Evolutionary conservation across 2,329 filamentous ascomycete species (phyloP).

Genomic region (Basipetospora sp.): DNA sequence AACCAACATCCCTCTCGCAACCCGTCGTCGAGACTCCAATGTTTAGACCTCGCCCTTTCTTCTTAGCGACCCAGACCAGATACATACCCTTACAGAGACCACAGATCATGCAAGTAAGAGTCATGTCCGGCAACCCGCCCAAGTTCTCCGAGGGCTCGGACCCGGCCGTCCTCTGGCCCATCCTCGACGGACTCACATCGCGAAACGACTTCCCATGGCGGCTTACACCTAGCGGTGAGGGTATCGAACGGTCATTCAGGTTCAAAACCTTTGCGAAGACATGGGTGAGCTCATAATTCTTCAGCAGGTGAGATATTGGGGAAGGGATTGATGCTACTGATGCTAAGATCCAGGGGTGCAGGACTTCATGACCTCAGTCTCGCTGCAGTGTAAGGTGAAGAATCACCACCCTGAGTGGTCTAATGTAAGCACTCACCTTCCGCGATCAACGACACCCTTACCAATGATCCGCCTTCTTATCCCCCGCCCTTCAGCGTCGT

Average conservation of each 20-base stretch:
- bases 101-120: too few relatives aligned
- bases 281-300: constrained; percentile 32
- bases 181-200: constrained; percentile 25
- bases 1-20: too few relatives aligned
- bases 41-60: constrained; percentile 1
- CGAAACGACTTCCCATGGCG: constrained; percentile 30
- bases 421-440: constrained; percentile 35
- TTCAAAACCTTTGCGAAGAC: constrained; percentile 53
- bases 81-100: not conserved
- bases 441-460: not conserved
- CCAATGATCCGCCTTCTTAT: not conserved
- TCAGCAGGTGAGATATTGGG: not conserved
- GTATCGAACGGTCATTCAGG: constrained; percentile 44
- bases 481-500: not conserved
- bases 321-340: not conserved
- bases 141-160: constrained; percentile 33
- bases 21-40: too few relatives aligned
- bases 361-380: constrained; percentile 64
- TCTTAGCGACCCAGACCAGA: not conserved
- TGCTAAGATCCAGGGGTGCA: constrained; percentile 15
- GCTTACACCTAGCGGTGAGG: constrained; percentile 34
- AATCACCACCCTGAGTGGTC: constrained; percentile 68
- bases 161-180: constrained; percentile 20
- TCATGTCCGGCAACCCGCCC: constrained; percentile 8
- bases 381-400: constrained; percentile 49